Percentiles rank a stretch among this genome's conserved stretches.
Conservation (phyloP, 2,329 filamentous ascomycete species). For the Stachybotrys echinatus region DNA sequence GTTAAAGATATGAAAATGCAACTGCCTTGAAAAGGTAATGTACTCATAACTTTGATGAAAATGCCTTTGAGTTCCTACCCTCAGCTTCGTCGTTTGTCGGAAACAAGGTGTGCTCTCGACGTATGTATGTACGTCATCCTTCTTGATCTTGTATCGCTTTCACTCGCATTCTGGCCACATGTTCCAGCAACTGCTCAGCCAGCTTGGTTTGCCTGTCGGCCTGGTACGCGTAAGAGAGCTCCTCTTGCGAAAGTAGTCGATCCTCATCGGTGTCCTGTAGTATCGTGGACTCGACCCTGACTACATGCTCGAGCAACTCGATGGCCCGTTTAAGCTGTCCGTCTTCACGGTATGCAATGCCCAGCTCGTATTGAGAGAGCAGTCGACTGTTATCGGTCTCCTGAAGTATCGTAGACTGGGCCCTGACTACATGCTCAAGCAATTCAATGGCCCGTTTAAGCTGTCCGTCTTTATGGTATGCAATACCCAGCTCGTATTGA, state of each 20-base stretch:
- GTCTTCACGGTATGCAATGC: constrained; percentile 2
- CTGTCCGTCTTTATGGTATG: constrained; percentile 1
- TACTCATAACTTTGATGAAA: too few species aligned
- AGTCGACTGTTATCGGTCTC: not conserved
- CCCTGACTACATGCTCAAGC: too few species aligned
- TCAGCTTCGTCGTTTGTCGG: too few species aligned
- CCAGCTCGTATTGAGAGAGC: constrained; percentile 2
- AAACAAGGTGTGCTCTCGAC: too few species aligned
- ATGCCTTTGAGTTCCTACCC: too few species aligned
- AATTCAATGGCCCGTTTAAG: not conserved
- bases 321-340: not conserved
- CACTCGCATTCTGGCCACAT: too few species aligned
- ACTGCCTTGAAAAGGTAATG: too few species aligned
- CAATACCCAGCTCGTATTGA: constrained; percentile 1
- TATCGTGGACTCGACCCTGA: too few species aligned
- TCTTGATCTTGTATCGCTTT: too few species aligned
- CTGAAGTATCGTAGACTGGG: not conserved
- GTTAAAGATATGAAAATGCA: too few species aligned
- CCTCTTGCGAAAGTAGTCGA: constrained; percentile 2
- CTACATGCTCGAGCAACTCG: too few species aligned
- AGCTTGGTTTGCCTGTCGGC: not conserved
- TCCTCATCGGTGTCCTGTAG: not conserved
- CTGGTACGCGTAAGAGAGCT: constrained; percentile 3
- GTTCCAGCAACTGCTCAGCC: not conserved
- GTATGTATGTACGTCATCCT: too few species aligned